These are phyloP conservation scores for Kodamaea alishanica DNA, from an alignment of 1,139 yeast species.

Conservation along the genomic window DNA sequence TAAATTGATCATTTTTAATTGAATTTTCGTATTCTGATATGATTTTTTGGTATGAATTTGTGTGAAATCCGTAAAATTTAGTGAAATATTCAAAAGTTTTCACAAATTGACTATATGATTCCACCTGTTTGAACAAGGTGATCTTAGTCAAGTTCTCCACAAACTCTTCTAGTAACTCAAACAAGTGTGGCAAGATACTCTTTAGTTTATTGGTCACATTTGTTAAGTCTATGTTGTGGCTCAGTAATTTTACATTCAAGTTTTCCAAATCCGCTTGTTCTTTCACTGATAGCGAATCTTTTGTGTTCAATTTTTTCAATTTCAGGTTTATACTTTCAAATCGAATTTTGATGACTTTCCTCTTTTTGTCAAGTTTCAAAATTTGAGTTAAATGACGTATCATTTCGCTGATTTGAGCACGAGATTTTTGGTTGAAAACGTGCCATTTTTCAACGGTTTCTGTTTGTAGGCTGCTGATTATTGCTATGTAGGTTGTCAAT, in stretches of 20 bases:
- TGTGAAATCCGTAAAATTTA: constrained; percentile 4
- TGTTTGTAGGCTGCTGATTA: constrained; percentile 29
- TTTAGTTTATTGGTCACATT: constrained; percentile 40
- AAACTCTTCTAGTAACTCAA: constrained; percentile 50
- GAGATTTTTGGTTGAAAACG: constrained; percentile 26
- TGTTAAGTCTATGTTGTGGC: constrained; percentile 28
- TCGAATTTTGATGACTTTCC: constrained; percentile 22
- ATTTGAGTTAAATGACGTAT: constrained; percentile 32
- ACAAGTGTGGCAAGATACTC: constrained; percentile 43
- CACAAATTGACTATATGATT: constrained; percentile 18
- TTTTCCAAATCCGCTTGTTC: constrained; percentile 32
- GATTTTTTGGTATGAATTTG: constrained; percentile 1
- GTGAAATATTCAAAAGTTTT: constrained; percentile 2
- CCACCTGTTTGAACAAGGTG: constrained; percentile 30
- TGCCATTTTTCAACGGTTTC: constrained; percentile 34
- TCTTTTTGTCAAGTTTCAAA: constrained; percentile 40
- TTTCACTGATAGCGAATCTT: constrained; percentile 25
- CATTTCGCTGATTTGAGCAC: constrained; percentile 38
- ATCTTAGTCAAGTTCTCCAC: constrained; percentile 39
- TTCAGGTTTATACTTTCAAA: constrained; percentile 2
- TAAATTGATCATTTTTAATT: too few relatives aligned
- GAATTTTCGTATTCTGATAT: too few relatives aligned
- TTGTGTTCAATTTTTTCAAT: constrained; percentile 15
- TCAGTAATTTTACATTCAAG: constrained; percentile 28
- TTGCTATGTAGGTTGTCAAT: constrained; percentile 26